Base-by-base conservation (phyloP, 495 filamentous ascomycete genomes). In the Recurvomyces mirabilis region DNA sequence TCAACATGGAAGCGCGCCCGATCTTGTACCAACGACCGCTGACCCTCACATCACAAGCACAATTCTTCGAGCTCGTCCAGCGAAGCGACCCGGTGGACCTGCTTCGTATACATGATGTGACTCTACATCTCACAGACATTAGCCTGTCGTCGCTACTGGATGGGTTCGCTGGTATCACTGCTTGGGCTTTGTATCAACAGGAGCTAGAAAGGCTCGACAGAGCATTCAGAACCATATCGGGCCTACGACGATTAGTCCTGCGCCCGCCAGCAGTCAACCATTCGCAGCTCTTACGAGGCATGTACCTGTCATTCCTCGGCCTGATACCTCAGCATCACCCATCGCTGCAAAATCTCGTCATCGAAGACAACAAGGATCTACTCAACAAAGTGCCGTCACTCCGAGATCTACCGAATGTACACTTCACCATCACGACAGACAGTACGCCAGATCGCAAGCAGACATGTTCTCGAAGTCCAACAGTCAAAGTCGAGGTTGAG, bases 131-230 rank as follows among this genome's bases (percentile, higher is more conserved):
- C 10, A 43, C 38, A 11, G 49, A 52, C 22, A 18, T 47, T 25
- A 38, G 47, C 38, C 31, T 52, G 26, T 41, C 43, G 17, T 23
- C 39, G 2, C 23, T 52, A 4, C 21, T 52, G 7, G 35, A 46
- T 18, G 34, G 18, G 11, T 2, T 5, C 3, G n/a, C 41, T 6
- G 24, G 39, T 6, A 20, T 6, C n/a, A 29, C n/a, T 18, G 30
- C 29, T 15, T 52, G 43, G 43, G 13, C 18, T 6, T 22, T 52
- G 36, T 52, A 46, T 21, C 29, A 47, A 15, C 13, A 19, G 7
- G 43, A 52, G 10, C 43, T 52, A 4, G 20, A 43, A 17, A 21
- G 29, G 37, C 39, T 52, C 13, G 36, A 52, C 10, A 19, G 38
- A 10, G 42, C 33, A 3, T 38, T 52, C 6, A 6, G 15, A 17